A percentile compares a stretch with the other conserved stretches of the same genome.
Conservation (phyloP, 1,284 basidiomycete genomes). For the Neotropicomus parvogracilis region DNA sequence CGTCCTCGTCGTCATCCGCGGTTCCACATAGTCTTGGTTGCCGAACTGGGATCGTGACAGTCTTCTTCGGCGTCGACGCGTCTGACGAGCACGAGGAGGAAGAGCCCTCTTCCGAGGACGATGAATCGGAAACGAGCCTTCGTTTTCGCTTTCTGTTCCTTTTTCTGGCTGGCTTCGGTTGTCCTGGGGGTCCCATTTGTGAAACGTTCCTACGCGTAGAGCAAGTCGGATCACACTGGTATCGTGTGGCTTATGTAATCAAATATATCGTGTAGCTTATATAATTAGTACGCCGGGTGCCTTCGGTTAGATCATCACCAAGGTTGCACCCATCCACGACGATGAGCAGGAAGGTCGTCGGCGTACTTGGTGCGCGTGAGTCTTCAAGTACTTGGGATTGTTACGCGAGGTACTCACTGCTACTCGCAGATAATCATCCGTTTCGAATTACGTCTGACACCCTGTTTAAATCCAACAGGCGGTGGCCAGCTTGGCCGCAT, state of each 20-base stretch:
- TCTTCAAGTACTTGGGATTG: neutral
- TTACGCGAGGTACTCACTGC: constrained; percentile 6
- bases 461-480: constrained; percentile 47
- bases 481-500: constrained; percentile 98
- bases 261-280: neutral
- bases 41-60: constrained; percentile 7
- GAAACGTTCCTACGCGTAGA: no score
- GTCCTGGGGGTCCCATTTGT: constrained; percentile 28
- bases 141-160: constrained; percentile 53
- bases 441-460: constrained; percentile 11
- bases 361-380: constrained; percentile 31
- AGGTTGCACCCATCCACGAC: neutral
- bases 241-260: neutral
- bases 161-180: constrained; percentile 38
- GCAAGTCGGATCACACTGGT: no score
- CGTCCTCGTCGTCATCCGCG: neutral
- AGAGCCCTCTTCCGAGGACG: constrained; percentile 41
- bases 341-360: constrained; percentile 30
- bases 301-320: neutral
- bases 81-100: constrained; percentile 25
- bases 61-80: constrained; percentile 8
- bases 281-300: neutral
- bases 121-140: constrained; percentile 43
- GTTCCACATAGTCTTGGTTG: constrained; percentile 4
- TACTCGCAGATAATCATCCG: constrained; percentile 12